These are phyloP conservation scores for Elongisporangium undulatum DNA, from an alignment of 352 stramenopile genomes.

Conservation along the genomic window DNA sequence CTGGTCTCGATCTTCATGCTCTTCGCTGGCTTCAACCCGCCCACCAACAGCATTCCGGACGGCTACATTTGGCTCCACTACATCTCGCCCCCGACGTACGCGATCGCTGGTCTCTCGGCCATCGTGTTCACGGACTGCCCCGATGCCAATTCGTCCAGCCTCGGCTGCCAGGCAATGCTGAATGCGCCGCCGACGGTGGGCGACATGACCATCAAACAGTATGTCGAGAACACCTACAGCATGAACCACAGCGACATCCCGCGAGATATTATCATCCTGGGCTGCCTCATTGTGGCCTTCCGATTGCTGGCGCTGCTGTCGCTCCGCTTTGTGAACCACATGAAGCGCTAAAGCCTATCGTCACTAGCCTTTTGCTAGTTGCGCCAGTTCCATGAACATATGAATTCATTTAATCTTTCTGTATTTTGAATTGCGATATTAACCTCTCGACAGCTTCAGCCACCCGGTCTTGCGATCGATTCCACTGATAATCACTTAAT, in stretches of 20 bases:
- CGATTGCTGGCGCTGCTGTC: conserved; percentile 34
- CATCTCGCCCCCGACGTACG: conserved; percentile 42
- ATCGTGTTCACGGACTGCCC: conserved; percentile 37
- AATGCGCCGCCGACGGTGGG: conserved; percentile 19
- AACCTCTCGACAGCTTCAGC: too few relatives aligned
- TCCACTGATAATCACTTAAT: too few relatives aligned
- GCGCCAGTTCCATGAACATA: too few relatives aligned
- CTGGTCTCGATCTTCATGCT: too few relatives aligned
- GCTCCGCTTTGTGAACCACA: conserved; percentile 45
- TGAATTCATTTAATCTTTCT: too few relatives aligned
- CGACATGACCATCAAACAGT: conserved; percentile 33
- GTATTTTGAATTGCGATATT: too few relatives aligned
- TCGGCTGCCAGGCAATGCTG: conserved; percentile 23
- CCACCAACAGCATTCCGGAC: conserved; percentile 27
- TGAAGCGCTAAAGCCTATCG: conserved; percentile 54
- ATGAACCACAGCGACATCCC: conserved; percentile 27
- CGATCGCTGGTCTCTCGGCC: conserved; percentile 29
- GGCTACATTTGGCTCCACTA: conserved; percentile 61
- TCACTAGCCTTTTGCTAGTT: too few relatives aligned
- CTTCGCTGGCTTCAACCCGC: too few relatives aligned
- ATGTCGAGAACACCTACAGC: conserved; percentile 29
- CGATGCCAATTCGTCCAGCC: conserved; percentile 4
- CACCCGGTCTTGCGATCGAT: too few relatives aligned
- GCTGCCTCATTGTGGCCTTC: conserved; percentile 37
- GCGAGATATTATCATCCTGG: conserved; percentile 25